Conservation (phyloP, 306 rosid genomes). For the Trifolium pratense region DNA sequence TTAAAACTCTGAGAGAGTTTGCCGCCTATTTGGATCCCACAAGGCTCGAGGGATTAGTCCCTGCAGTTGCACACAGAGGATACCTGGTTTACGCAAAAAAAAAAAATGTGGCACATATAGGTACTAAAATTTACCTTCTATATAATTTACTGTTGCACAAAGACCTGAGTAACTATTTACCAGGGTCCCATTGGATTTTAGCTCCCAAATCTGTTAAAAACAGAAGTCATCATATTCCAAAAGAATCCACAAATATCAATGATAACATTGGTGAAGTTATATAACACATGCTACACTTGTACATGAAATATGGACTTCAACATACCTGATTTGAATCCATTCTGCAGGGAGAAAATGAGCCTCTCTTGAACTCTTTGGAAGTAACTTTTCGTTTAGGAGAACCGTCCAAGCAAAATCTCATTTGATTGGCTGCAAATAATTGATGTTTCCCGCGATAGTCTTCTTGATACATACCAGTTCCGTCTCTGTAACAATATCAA, state of each 20-base stretch:
- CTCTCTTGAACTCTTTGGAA: constrained; percentile 61
- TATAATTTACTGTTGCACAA: constrained; percentile 66
- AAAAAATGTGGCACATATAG: neutral
- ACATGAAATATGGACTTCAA: too few species aligned
- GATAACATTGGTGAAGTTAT: neutral
- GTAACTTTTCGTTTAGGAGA: constrained; percentile 71
- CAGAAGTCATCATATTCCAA: constrained; percentile 39
- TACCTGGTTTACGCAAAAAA: too few species aligned
- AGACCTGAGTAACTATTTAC: constrained; percentile 78
- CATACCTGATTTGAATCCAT: constrained; percentile 84
- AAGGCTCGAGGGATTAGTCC: too few species aligned
- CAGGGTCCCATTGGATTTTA: constrained; percentile 71
- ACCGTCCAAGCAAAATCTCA: constrained; percentile 70
- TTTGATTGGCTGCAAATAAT: constrained; percentile 54
- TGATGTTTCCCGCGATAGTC: constrained; percentile 67
- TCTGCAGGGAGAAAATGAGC: constrained; percentile 75
- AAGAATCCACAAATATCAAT: constrained; percentile 23
- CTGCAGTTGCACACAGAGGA: too few species aligned
- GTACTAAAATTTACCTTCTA: constrained; percentile 52
- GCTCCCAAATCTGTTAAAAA: constrained; percentile 73
- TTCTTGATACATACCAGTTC: constrained; percentile 46
- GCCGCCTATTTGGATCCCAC: too few species aligned
- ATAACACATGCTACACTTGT: too few species aligned
- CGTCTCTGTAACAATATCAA: constrained; percentile 52
- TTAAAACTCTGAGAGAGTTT: too few species aligned